These are phyloP conservation scores for Elsinoe perseae DNA, from an alignment of 2,329 filamentous ascomycete genomes.

Conservation along the genomic window DNA sequence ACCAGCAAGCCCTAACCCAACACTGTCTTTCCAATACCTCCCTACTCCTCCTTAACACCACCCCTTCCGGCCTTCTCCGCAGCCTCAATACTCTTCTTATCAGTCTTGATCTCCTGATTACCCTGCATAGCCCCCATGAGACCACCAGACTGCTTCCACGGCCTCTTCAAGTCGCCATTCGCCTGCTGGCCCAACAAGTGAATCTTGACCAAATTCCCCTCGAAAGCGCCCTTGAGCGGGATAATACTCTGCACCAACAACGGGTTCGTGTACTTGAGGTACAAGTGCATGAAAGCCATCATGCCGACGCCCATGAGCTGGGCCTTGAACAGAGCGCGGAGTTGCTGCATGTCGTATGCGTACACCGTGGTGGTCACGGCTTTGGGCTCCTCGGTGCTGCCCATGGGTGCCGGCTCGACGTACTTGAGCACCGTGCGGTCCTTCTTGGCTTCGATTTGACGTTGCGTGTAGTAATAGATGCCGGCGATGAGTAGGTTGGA, in stretches of 20 bases:
- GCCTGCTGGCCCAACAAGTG: slow-evolving; percentile 83
- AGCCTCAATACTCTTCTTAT: slow-evolving; percentile 54
- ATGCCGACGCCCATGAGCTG: slow-evolving; percentile 95
- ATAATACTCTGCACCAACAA: slow-evolving; percentile 98
- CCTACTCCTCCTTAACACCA: slow-evolving; percentile 47
- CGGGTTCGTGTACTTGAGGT: slow-evolving; percentile 99
- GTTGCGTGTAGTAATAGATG: slow-evolving; percentile 79
- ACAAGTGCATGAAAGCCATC: slow-evolving; percentile 98
- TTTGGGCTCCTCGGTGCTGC: slow-evolving; percentile 88
- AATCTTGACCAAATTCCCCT: slow-evolving; percentile 94
- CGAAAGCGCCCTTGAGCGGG: slow-evolving; percentile 88
- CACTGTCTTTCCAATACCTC: slow-evolving; percentile 1
- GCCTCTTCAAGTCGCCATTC: slow-evolving; percentile 82
- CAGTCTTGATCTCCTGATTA: slow-evolving; percentile 70
- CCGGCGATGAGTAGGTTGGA: slow-evolving; percentile 76
- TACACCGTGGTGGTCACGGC: slow-evolving; percentile 93
- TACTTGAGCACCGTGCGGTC: slow-evolving; percentile 98
- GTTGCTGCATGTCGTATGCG: slow-evolving; percentile 84
- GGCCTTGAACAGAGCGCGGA: slow-evolving; percentile 75
- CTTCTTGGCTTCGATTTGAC: slow-evolving; percentile 91
- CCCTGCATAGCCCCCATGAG: slow-evolving; percentile 69
- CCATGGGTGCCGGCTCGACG: slow-evolving; percentile 90
- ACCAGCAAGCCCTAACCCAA: background rate
- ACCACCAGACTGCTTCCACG: slow-evolving; percentile 80
- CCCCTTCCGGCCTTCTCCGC: slow-evolving; percentile 44